A percentile compares a stretch with the other conserved stretches of the same genome.
These are phyloP conservation scores for Cephaloascus fragrans DNA, from an alignment of 805 yeast genomes.

Conservation along the genomic window DNA sequence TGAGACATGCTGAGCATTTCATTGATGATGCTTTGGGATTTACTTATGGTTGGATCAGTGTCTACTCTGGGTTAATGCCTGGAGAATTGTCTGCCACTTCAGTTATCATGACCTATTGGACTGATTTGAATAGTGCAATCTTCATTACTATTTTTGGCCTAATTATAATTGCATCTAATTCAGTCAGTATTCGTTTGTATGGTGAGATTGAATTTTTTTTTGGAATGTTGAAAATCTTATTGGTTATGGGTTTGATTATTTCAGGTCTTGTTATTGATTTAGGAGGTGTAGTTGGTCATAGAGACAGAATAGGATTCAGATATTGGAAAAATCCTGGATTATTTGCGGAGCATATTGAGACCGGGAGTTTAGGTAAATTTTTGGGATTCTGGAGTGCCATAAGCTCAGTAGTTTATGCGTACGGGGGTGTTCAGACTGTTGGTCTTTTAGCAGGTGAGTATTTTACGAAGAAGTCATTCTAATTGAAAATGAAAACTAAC, in stretches of 20 bases:
- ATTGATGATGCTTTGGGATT: slow-evolving; percentile 36
- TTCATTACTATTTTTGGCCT: slow-evolving; percentile 34
- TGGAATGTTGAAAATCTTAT: slow-evolving; percentile 14
- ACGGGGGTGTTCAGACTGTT: slow-evolving; percentile 20
- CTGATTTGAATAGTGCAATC: slow-evolving; percentile 30
- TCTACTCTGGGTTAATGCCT: slow-evolving; percentile 25
- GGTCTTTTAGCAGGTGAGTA: slow-evolving; percentile 16
- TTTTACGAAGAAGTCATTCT: too few species aligned
- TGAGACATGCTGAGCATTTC: slow-evolving; percentile 25
- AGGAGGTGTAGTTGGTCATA: slow-evolving; percentile 15
- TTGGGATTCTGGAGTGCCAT: slow-evolving; percentile 20
- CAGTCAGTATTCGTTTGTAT: slow-evolving; percentile 19
- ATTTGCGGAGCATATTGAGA: slow-evolving; percentile 7
- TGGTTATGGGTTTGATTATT: slow-evolving; percentile 12
- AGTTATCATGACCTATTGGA: slow-evolving; percentile 36
- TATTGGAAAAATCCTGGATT: slow-evolving; percentile 17
- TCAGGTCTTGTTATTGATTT: slow-evolving; percentile 12
- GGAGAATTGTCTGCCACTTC: slow-evolving; percentile 37
- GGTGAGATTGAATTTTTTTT: slow-evolving; percentile 20
- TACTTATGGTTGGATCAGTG: slow-evolving; percentile 33
- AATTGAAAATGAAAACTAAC: too few species aligned
- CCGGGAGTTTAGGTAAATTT: slow-evolving; percentile 13
- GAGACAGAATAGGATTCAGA: slow-evolving; percentile 15
- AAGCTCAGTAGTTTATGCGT: slow-evolving; percentile 27
- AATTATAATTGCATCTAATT: slow-evolving; percentile 21